Evolutionary conservation across 192 early-diverging fungal genomes (phyloP), one percentile per base, ranked within the genome.

Genomic region (Chytriomyces hyalinus): DNA sequence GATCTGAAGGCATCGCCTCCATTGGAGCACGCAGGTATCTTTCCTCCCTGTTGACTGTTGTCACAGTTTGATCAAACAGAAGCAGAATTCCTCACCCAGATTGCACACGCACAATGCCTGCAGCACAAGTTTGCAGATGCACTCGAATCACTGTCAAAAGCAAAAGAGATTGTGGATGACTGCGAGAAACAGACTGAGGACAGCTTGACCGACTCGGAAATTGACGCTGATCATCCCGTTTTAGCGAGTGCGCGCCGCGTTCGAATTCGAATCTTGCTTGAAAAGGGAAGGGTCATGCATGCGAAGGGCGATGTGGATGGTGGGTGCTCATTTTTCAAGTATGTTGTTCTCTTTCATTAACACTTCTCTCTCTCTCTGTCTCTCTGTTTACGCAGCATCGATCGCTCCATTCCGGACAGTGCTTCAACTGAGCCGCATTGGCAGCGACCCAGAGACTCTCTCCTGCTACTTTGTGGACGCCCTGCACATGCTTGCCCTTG

Each of bases 401-500:
- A 49, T 68, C 15, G 26, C 50, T 8, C 69, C 69, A 2, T 71
- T 71, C 45, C 47, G 50, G 2, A 71, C 36, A 17, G 69, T 43
- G 10, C 20, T 60, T 17, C 69, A 71, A 57, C 17, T 71, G 2
- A 8, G 22, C 4, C 2, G 51, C 1, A 10, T 71, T 20, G 47
- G 50, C 8, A n/a, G 8, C 17, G n/a, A 45, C 9, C 11, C 11
- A 17, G 69, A 71, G 10, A 24, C 13, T 1, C 69, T 53, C 6
- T 8, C 69, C 6, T n/a, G 9, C 26, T 57, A 36, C 44, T 17
- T 13, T 15, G 50, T 71, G 8, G 69, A 71, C 20, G 69, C 69
- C 15, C 13, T 71, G 17, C 69, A 71, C 36, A 71, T 71, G 69
- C 48, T 71, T 43, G 69, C 49, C n/a, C 49, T 71, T 24, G 69